Conservation (phyloP, 2,329 filamentous ascomycete genomes). For the Rasamsonia emersonii region DNA sequence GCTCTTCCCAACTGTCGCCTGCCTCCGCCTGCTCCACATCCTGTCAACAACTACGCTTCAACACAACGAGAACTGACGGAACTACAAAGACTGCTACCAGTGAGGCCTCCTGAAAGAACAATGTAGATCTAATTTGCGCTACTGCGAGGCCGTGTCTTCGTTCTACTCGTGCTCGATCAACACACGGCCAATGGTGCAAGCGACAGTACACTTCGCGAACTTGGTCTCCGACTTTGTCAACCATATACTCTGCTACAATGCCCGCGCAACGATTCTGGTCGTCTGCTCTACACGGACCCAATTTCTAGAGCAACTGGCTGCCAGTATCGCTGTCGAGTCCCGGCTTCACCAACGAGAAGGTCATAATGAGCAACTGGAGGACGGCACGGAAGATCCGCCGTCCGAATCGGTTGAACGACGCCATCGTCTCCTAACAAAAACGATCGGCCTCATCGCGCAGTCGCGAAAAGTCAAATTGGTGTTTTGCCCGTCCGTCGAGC, state of each 20-base stretch:
- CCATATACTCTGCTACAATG: slow-evolving; percentile 51
- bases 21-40: no score
- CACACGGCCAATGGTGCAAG: slow-evolving; percentile 13
- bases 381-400: slow-evolving; percentile 1
- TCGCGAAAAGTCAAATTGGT: slow-evolving; percentile 60
- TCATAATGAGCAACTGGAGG: slow-evolving; percentile 1
- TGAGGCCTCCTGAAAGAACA: no score
- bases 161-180: no score
- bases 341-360: slow-evolving; percentile 2
- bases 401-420: neutral
- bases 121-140: no score
- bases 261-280: slow-evolving; percentile 56
- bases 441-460: slow-evolving; percentile 60
- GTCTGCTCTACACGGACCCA: slow-evolving; percentile 57
- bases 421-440: slow-evolving; percentile 49
- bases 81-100: no score
- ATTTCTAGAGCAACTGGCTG: slow-evolving; percentile 55
- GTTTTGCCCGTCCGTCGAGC: slow-evolving; percentile 67
- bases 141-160: no score
- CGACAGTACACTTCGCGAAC: slow-evolving; percentile 40
- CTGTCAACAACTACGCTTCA: no score
- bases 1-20: no score
- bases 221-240: slow-evolving; percentile 49
- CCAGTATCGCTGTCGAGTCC: slow-evolving; percentile 31
- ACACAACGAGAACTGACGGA: no score